Conservation (phyloP, 1,284 basidiomycete species). For the Grifola frondosa region DNA sequence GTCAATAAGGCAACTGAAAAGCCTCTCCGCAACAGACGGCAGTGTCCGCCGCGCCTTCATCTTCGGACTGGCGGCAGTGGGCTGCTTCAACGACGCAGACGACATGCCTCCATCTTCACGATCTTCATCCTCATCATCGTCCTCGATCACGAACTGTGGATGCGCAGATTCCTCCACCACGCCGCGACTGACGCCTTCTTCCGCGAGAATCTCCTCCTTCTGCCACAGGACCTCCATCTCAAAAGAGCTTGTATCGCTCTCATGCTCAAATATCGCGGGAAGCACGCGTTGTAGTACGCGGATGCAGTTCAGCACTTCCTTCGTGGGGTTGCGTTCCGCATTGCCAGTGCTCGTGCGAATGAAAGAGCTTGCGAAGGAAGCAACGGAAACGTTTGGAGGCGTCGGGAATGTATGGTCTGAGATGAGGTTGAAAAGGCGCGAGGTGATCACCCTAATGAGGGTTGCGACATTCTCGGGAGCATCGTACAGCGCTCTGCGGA, state of each 20-base stretch:
- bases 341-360: conserved; percentile 53
- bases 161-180: conserved; percentile 32
- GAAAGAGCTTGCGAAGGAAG: conserved; percentile 68
- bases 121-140: conserved; percentile 77
- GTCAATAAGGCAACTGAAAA: conserved; percentile 80
- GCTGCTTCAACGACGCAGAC: conserved; percentile 21
- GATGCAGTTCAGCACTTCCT: conserved; percentile 85
- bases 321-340: conserved; percentile 66
- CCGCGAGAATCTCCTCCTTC: conserved; percentile 42
- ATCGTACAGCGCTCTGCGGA: conserved; percentile 76
- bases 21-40: conserved; percentile 76
- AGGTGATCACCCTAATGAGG: conserved; percentile 72
- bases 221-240: conserved; percentile 77
- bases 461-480: conserved; percentile 85
- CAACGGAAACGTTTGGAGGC: conserved; percentile 49
- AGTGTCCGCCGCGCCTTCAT: too few species aligned
- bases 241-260: conserved; percentile 67
- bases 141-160: conserved; percentile 81
- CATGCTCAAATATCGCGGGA: conserved; percentile 83
- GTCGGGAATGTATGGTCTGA: conserved; percentile 83
- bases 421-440: conserved; percentile 77
- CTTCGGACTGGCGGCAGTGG: conserved; percentile 34
- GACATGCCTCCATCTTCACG: conserved; percentile 60
- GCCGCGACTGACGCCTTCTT: not conserved
- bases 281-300: conserved; percentile 85